Evolutionary conservation across 169 alveolate species (phyloP).

Genomic region (Plasmodium blacklocki): DNA sequence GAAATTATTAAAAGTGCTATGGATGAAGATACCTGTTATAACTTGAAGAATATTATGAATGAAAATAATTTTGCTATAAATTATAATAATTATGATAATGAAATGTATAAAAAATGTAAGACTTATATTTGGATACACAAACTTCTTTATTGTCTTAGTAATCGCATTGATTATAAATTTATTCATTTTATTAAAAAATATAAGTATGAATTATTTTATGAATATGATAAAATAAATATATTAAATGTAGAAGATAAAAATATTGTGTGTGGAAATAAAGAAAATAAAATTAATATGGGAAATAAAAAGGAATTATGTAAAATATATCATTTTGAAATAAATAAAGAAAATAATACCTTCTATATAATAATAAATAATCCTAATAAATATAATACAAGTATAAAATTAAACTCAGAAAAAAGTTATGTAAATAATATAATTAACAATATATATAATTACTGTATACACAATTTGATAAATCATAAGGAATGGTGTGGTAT

Average conservation of each 20-base stretch:
- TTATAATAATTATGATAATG: neutral
- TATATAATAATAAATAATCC: conserved; percentile 56
- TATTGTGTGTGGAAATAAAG: neutral
- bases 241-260: conserved; percentile 8
- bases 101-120: conserved; percentile 1
- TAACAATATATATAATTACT: conserved; percentile 23
- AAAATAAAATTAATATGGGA: conserved; percentile 8
- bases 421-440: conserved; percentile 13
- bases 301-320: conserved; percentile 12
- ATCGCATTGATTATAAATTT: conserved; percentile 34
- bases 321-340: conserved; percentile 30
- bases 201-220: conserved; percentile 17
- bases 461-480: conserved; percentile 38
- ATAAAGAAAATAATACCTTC: conserved; percentile 28
- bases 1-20: neutral
- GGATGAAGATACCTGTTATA: neutral
- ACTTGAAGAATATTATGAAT: conserved; percentile 1
- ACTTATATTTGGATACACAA: conserved; percentile 36
- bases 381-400: conserved; percentile 30
- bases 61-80: neutral
- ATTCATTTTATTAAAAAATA: conserved; percentile 39
- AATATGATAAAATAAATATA: conserved; percentile 18
- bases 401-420: conserved; percentile 9
- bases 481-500: conserved; percentile 57
- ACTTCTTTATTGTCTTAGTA: conserved; percentile 13